A percentile compares a stretch with the other conserved stretches of the same genome.
phyloP scores from a whole-genome alignment of 495 filamentous ascomycete species.

The Poronia punctata region DNA sequence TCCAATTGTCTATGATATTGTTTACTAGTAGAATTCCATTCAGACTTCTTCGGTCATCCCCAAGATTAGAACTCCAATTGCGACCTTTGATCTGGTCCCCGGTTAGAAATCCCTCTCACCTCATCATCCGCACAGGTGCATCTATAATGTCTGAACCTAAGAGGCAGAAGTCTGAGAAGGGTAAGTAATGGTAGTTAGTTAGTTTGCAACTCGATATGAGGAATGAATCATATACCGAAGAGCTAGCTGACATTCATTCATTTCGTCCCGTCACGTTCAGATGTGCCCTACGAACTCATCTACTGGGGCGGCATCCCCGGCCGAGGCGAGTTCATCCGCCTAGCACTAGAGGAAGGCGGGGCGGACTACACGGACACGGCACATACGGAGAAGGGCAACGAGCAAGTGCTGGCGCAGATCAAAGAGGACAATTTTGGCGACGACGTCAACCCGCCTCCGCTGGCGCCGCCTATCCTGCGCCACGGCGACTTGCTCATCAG shows the following conservation, averaged over 20 bases:
- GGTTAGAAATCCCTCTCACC: background rate
- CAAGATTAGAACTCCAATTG: too few species aligned
- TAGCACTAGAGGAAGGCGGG: constrained; percentile 54
- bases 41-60: too few species aligned
- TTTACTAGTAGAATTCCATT: too few species aligned
- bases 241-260: too few species aligned
- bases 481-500: constrained; percentile 51
- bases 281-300: constrained; percentile 48
- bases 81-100: background rate
- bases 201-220: background rate
- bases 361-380: constrained; percentile 55
- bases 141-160: constrained; percentile 26
- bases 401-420: constrained; percentile 30
- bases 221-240: too few species aligned
- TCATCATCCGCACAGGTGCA: constrained; percentile 10
- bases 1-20: too few species aligned
- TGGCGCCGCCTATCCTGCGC: constrained; percentile 54
- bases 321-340: constrained; percentile 58
- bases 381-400: constrained; percentile 29
- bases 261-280: too few species aligned
- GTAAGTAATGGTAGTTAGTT: background rate
- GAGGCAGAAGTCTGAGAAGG: constrained; percentile 33
- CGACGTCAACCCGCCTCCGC: constrained; percentile 48
- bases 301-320: constrained; percentile 62
- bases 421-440: constrained; percentile 30